Conservation (phyloP, 2,329 filamentous ascomycete genomes). For the Ceratocystis cacaofunesta region DNA sequence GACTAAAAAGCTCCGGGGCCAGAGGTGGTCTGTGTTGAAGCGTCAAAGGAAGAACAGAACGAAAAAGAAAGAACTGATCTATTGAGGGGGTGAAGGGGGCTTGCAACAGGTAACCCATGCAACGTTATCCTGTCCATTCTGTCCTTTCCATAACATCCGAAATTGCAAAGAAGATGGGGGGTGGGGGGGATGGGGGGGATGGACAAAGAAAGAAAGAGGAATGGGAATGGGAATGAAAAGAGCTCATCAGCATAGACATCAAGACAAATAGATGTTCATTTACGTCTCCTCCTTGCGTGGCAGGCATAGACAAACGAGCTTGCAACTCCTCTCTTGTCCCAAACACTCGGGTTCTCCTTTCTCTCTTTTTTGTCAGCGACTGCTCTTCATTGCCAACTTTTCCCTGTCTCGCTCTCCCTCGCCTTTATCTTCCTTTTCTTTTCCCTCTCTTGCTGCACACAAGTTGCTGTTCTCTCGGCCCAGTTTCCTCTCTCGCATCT, state of each 20-base stretch:
- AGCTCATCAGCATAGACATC: neutral
- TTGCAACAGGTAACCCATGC: neutral
- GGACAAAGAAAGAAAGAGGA: neutral
- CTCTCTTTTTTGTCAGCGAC: neutral
- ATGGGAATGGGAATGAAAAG: neutral
- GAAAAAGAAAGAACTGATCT: neutral
- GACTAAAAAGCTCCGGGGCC: slow-evolving; percentile 2
- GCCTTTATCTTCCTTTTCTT: neutral
- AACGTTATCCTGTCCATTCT: neutral
- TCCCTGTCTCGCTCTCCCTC: neutral
- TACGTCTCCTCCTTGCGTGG: no score
- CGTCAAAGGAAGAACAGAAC: neutral
- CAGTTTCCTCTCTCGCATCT: neutral
- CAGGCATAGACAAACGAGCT: neutral
- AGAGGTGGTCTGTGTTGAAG: neutral
- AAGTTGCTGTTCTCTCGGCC: neutral
- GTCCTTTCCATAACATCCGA: neutral
- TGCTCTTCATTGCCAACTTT: neutral
- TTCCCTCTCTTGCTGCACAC: neutral
- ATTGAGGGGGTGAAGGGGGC: neutral
- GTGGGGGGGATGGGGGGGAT: neutral
- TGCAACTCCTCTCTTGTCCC: neutral
- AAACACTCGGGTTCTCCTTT: neutral
- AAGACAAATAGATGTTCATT: neutral
- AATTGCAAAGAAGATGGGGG: neutral